Percentiles rank a stretch among this genome's conserved stretches.
Evolutionary conservation across 2,329 filamentous ascomycete species (phyloP).

Genomic region (Metarhizium brunneum): DNA sequence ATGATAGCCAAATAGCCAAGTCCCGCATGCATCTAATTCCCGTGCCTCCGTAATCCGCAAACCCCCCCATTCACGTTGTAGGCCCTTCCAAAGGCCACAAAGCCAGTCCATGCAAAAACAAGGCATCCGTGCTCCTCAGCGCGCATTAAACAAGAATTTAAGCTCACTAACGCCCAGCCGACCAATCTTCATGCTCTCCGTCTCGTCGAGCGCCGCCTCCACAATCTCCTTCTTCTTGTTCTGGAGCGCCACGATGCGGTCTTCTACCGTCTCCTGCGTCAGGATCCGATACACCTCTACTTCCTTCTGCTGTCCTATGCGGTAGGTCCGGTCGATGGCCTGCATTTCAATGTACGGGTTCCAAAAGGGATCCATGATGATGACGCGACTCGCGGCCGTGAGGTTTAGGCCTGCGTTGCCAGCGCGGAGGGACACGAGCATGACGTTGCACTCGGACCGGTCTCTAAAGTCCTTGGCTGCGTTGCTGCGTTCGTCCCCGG

Average conservation of each 20-base stretch:
- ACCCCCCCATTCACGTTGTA: neutral
- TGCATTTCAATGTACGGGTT: slow-evolving; percentile 91
- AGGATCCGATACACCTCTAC: slow-evolving; percentile 77
- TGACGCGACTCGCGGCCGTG: slow-evolving; percentile 71
- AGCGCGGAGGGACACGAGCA: slow-evolving; percentile 75
- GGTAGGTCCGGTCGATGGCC: slow-evolving; percentile 80
- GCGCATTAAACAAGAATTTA: slow-evolving; percentile 52
- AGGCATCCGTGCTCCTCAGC: neutral
- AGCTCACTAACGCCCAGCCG: slow-evolving; percentile 59
- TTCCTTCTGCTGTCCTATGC: slow-evolving; percentile 67
- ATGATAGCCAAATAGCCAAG: neutral
- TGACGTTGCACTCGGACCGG: slow-evolving; percentile 56
- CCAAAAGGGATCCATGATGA: slow-evolving; percentile 91
- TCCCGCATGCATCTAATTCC: neutral
- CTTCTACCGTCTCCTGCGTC: slow-evolving; percentile 71
- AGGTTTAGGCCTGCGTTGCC: slow-evolving; percentile 82
- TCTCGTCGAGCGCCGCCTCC: slow-evolving; percentile 70
- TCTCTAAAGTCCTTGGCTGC: slow-evolving; percentile 58
- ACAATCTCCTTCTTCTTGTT: slow-evolving; percentile 70
- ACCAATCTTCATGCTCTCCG: slow-evolving; percentile 55
- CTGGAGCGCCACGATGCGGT: slow-evolving; percentile 73
- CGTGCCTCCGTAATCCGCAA: neutral
- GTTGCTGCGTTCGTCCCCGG: slow-evolving; percentile 54
- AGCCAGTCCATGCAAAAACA: neutral
- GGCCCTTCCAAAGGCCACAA: no score